A percentile compares a stretch with the other conserved stretches of the same genome.
Conservation (phyloP, 345 rosid species). For the Anastatica hierochuntica region DNA sequence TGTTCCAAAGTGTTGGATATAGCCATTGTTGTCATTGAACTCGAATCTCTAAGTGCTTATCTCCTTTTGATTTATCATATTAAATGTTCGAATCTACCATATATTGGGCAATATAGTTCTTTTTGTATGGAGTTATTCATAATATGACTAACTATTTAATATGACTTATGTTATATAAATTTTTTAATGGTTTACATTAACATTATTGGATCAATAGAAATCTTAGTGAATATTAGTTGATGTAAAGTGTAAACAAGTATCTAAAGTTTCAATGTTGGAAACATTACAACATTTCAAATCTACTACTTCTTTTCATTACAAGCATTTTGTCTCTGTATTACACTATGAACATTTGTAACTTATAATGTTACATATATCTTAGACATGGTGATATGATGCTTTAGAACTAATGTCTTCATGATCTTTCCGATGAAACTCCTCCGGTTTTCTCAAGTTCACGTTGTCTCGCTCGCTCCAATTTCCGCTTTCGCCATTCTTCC, state of each 20-base stretch:
- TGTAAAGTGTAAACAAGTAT: no score
- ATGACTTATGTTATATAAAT: no score
- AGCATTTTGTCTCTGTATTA: neutral
- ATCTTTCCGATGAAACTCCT: conserved; percentile 32
- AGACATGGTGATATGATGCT: neutral
- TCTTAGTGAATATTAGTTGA: no score
- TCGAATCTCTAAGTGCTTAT: conserved; percentile 25
- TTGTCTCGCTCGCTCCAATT: conserved; percentile 76
- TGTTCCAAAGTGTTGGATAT: conserved; percentile 18
- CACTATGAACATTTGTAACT: neutral
- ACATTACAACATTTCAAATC: conserved; percentile 2
- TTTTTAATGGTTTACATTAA: no score
- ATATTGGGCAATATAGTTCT: neutral
- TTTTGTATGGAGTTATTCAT: neutral
- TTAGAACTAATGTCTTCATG: neutral
- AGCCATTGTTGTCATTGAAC: conserved; percentile 18
- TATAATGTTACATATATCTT: neutral
- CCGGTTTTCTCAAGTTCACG: conserved; percentile 59
- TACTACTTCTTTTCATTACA: no score
- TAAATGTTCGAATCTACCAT: conserved; percentile 8
- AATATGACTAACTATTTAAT: no score
- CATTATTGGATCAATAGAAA: no score
- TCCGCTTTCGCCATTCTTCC: conserved; percentile 87
- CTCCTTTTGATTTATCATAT: neutral
- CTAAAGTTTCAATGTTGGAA: neutral